phyloP scores from a whole-genome alignment of 371 early-diverging fungal species.

The Lichtheimia ramosa region DNA sequence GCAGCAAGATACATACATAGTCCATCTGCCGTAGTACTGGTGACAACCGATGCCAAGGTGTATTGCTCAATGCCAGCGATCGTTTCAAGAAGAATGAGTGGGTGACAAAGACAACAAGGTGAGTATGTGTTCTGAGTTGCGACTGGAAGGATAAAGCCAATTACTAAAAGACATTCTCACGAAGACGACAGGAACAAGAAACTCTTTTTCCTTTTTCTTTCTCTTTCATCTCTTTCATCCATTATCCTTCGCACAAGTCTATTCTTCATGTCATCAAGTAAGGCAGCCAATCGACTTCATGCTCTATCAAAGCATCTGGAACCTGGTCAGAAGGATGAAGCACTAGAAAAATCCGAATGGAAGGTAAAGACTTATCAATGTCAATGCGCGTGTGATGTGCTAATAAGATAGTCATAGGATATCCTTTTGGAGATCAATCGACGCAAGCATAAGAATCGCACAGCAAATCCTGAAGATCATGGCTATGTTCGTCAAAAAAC shows the following conservation, averaged over 20 bases:
- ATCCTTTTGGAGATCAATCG: constrained; percentile 27
- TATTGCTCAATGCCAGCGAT: background rate
- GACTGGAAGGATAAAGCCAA: background rate
- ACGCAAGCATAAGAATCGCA: constrained; percentile 28
- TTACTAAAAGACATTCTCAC: constrained; percentile 1
- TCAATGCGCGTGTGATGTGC: background rate
- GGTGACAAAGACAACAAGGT: background rate
- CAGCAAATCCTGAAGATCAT: constrained; percentile 30
- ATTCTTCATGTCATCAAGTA: constrained; percentile 1
- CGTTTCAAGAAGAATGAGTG: background rate
- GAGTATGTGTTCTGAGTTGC: background rate
- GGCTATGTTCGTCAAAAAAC: constrained; percentile 46
- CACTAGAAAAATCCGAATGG: constrained; percentile 49
- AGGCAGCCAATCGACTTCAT: constrained; percentile 19
- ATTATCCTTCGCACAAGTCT: background rate
- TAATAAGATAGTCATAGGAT: constrained; percentile 18
- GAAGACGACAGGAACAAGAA: background rate
- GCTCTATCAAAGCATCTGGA: constrained; percentile 27
- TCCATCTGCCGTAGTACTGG: too few species aligned
- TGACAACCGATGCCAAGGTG: background rate
- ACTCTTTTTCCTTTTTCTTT: background rate
- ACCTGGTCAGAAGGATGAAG: constrained; percentile 22
- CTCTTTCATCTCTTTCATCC: background rate
- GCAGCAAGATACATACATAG: too few species aligned
- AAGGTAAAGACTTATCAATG: constrained; percentile 20